Base-by-base conservation (phyloP, 805 yeast species). In the Saccharomycopsis vini region DNA sequence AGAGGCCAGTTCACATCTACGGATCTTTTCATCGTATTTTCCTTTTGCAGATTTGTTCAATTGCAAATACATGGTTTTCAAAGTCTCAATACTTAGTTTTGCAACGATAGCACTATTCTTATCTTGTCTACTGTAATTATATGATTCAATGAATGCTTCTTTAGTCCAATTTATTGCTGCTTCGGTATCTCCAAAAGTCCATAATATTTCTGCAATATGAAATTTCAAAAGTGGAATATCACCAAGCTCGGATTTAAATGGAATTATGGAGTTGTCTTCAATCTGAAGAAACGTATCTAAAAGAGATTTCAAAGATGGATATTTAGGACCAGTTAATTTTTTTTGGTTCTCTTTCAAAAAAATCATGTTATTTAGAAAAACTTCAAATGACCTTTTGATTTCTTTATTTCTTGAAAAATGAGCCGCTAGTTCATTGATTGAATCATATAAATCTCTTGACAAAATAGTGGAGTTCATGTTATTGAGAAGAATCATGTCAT, bases 141-240 rank as follows among this genome's bases (percentile, higher is more conserved):
- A 55, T 0, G 71, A 46, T 22, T 57, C 59, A 21, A 59, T 55
- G 13, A 66, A 65, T 2, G 67, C 58, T 28, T 66, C 65, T 44
- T 64, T 62, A 7, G 64, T 68, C 59, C 68, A 61, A 45, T 63
- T 63, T n/a, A 69, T 56, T 0, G 73, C 67, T 36, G 62, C 58
- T 4, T 51, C 34, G 3, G 57, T 50, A 2, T 61, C 42, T 1
- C 61, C 60, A 26, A 62, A 58, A 28, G 53, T 53, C 64, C 70
- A 69, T 2, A 69, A 47, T 4, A 71, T 50, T 50, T 71, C 74
- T 35, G 72, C 64, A 5, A 69, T 54, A 49, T 69, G 67, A 30
- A 64, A 57, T 50, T 66, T 66, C 29, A 70, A 42, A 36, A 68
- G 47, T 5, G 74, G 70, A 4, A 59, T 56, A 44, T 52, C 39